A percentile compares a stretch with the other conserved stretches of the same genome.
Evolutionary conservation across 2,329 filamentous ascomycete species (phyloP).

Genomic region (Davidsoniella virescens): DNA sequence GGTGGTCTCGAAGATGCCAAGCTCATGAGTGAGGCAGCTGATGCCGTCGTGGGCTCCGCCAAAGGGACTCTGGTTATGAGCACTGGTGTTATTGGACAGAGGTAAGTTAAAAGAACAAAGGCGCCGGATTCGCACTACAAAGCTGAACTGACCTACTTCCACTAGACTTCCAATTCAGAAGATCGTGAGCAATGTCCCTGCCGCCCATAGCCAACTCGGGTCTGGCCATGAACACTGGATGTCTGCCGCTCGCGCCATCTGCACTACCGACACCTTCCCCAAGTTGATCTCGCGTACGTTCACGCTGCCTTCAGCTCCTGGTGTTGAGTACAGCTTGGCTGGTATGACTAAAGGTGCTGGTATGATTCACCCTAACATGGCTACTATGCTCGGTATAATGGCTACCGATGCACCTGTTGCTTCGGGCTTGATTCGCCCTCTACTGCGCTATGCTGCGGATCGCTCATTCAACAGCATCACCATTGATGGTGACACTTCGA

Average conservation of each 20-base stretch:
- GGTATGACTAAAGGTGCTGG: slow-evolving; percentile 97
- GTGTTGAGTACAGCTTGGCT: slow-evolving; percentile 63
- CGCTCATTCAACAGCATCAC: slow-evolving; percentile 93
- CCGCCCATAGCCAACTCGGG: slow-evolving; percentile 54
- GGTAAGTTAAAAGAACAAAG: slow-evolving; percentile 28
- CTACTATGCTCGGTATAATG: slow-evolving; percentile 78
- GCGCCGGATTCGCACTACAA: neutral
- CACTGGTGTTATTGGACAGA: slow-evolving; percentile 92
- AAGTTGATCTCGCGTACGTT: slow-evolving; percentile 83
- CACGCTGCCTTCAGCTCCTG: slow-evolving; percentile 54
- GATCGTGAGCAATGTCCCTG: slow-evolving; percentile 69
- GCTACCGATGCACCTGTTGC: slow-evolving; percentile 79
- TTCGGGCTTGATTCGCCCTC: slow-evolving; percentile 45
- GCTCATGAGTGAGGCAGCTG: slow-evolving; percentile 65
- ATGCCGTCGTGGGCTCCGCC: slow-evolving; percentile 37
- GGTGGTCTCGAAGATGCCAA: slow-evolving; percentile 78
- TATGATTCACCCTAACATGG: slow-evolving; percentile 99
- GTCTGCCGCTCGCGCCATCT: slow-evolving; percentile 73
- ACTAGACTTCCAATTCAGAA: slow-evolving; percentile 71
- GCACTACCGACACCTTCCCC: slow-evolving; percentile 96
- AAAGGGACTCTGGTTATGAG: slow-evolving; percentile 84
- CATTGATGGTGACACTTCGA: slow-evolving; percentile 92
- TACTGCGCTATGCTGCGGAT: slow-evolving; percentile 60
- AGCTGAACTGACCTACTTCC: neutral
- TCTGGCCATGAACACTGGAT: slow-evolving; percentile 76